Evolutionary conservation across 805 yeast genomes (phyloP).

Genomic region (Wickerhamiella domercqiae): DNA sequence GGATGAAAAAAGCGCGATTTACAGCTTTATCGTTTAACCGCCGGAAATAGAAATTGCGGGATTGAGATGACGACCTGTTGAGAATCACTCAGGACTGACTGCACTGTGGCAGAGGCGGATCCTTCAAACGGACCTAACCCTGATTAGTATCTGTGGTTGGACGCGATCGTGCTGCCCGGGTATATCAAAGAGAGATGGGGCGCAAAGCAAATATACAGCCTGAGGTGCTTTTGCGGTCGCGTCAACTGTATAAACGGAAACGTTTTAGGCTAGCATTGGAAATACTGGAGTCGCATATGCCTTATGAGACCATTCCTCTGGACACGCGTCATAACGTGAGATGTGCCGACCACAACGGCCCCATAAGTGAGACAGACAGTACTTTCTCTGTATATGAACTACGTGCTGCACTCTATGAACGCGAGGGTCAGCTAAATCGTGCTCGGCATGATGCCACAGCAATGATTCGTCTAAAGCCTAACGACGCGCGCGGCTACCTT

Average conservation of each 20-base stretch:
- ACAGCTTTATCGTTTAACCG: too few species aligned
- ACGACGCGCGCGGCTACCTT: conserved; percentile 13
- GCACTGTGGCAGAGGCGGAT: not conserved
- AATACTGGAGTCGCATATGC: conserved; percentile 10
- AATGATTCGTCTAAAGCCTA: conserved; percentile 6
- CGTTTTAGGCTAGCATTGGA: conserved; percentile 12
- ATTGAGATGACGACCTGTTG: too few species aligned
- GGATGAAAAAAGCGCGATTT: too few species aligned
- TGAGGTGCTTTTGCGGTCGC: conserved; percentile 13
- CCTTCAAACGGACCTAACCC: not conserved
- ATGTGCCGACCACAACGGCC: too few species aligned
- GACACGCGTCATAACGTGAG: too few species aligned
- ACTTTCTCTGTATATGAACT: conserved; percentile 9
- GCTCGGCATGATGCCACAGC: conserved; percentile 11
- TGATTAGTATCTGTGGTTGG: not conserved
- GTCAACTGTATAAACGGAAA: conserved; percentile 9
- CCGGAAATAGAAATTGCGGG: too few species aligned
- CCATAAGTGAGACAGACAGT: conserved; percentile 1
- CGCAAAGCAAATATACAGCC: too few species aligned
- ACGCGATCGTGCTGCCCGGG: too few species aligned
- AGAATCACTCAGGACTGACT: too few species aligned
- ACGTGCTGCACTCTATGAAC: conserved; percentile 13
- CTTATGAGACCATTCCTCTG: not conserved
- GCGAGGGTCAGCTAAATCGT: conserved; percentile 6
- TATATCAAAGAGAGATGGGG: too few species aligned